Base-by-base conservation (phyloP, 2,329 filamentous ascomycete species). In the Coniella lustricola region DNA sequence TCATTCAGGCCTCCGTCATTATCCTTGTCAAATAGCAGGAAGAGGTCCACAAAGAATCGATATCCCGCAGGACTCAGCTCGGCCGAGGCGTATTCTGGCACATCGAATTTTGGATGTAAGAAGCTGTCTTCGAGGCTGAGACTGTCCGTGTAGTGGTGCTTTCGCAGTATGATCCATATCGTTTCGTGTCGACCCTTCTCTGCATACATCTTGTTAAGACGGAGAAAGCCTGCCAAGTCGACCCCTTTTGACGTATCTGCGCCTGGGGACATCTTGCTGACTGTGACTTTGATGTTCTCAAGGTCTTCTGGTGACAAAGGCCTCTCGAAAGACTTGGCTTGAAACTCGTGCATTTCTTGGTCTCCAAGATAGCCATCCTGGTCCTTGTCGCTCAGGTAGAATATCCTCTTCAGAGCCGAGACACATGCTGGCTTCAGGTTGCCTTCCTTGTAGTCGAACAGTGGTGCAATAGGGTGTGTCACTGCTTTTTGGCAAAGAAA, bases 401-500 rank as follows among this genome's bases (percentile, higher is more conserved):
- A 98, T 44, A 98, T 87, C 42, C 93, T 79, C 59, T 84, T 87
- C 45, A 98, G 68, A 3, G 93, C 93, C 35, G 87, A 85, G 10
- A 94, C 79, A 32, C 91, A 93, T 0, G 87, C 86, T 0, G 90
- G 90, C 68, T 98, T 98, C 44, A 98, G 72, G 49, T 81, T 78
- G 1, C 74, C 82, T 67, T 98, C 93, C 67, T 97, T 98, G 51
- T 94, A 90, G 67, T 98, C 93, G 64, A 95, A 98, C 4, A 98
- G 77, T 7, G 93, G 93, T 1, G 93, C 91, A 56, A 98, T 95
- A 1, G 93, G 93, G 65, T 97, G 90, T 2, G 90, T 96, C 58
- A 98, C 91, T 16, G 93, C 93, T 63, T 97, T 97, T 66, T 98
- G 93, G 65, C 93, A 98, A 13, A 98, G 81, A 61, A 95, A 97